Evolutionary conservation across 2,329 filamentous ascomycete species (phyloP), one percentile per base, ranked within the genome.

Genomic region (Albifimbria verrucaria): DNA sequence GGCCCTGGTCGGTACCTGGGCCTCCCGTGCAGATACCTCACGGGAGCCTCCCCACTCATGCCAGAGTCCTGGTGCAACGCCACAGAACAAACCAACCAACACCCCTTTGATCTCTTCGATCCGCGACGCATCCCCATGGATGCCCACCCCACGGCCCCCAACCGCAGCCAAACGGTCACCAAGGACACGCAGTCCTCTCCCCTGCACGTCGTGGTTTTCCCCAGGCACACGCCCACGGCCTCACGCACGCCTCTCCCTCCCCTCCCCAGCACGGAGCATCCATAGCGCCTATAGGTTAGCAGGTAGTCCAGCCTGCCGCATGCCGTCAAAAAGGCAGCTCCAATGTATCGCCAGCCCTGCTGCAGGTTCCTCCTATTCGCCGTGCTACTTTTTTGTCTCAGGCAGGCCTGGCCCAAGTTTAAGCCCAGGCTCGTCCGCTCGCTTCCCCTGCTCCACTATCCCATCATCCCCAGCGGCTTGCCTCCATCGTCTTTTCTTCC

Each of bases 401-500:
- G 21, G 42, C 44, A 43, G 44, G 21, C 17, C 22, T 25, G 25
- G 44, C 44, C 44, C 44, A 47, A 47, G 32, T 39, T 39, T 39
- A 39, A 47, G 25, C 44, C 22, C 21, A 47, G 44, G 44, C 44
- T 47, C 22, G 44, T 39, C 32, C 44, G 53, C 59, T 59, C 57
- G 57, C 56, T 57, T 58, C 53, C 57, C 55, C 41, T 49, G 53
- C 55, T 50, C 58, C 59, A 62, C 58, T 54, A 56, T 62, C 53
- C 58, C 58, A 62, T 60, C 58, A 57, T 61, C 45, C 57, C 54
- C 59, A 55, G 55, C 53, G 41, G 51, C 50, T 46, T 25, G 43
- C 48, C 39, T 62, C 58, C 63, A 64, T 65, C 60, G 52, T 55
- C 55, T 52, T 52, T 55, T 54, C 59, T 59, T 59, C 56, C 60